phyloP scores from a whole-genome alignment of 106 monocot species.

The Posidonia australis region DNA sequence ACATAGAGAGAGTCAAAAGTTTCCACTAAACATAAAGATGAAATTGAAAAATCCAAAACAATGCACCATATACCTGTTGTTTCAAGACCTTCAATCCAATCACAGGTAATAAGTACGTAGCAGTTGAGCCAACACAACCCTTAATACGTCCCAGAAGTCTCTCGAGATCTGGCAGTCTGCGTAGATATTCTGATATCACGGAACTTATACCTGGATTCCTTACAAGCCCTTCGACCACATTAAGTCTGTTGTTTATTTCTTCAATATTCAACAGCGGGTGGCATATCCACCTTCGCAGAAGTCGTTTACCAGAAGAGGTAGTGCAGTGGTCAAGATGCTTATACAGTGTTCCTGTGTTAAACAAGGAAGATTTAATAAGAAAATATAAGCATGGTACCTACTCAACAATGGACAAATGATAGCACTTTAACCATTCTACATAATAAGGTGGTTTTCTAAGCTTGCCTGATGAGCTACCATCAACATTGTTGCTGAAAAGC shows the following conservation, averaged over 20 bases:
- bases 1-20: no score
- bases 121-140: slow-evolving; percentile 47
- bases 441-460: not conserved
- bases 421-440: not conserved
- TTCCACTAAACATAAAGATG: no score
- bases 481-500: slow-evolving; percentile 72
- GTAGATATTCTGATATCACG: slow-evolving; percentile 38
- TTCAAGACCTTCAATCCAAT: slow-evolving; percentile 70
- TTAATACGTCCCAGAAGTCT: slow-evolving; percentile 70
- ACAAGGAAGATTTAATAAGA: not conserved
- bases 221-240: slow-evolving; percentile 69
- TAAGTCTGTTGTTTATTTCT: slow-evolving; percentile 69
- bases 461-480: slow-evolving; percentile 70
- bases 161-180: slow-evolving; percentile 77
- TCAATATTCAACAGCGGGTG: slow-evolving; percentile 60
- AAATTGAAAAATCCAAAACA: not conserved
- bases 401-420: not conserved
- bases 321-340: slow-evolving; percentile 77
- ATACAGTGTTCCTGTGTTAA: slow-evolving; percentile 61
- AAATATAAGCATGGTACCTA: not conserved
- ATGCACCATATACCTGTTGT: slow-evolving; percentile 40
- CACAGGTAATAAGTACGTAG: slow-evolving; percentile 40
- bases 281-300: slow-evolving; percentile 89
- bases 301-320: slow-evolving; percentile 69
- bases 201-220: slow-evolving; percentile 39